These are phyloP conservation scores for Piper betle DNA, from an alignment of 164 flowering plant species.

Conservation along the genomic window DNA sequence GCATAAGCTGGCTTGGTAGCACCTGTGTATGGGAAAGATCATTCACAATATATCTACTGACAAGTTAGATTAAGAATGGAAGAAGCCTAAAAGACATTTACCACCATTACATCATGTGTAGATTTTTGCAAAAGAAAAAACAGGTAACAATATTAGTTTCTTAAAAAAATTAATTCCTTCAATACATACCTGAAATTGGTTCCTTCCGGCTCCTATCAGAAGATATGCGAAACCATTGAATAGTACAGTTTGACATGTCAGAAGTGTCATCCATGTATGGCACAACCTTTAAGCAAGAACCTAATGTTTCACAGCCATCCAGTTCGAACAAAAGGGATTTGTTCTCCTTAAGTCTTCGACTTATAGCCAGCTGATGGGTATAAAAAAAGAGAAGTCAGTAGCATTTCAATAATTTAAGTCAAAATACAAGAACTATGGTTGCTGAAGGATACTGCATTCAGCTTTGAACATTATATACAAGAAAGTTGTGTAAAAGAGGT, in stretches of 20 bases:
- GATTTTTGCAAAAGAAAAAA: too few species aligned
- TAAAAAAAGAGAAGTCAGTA: neutral
- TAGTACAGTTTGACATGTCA: constrained; percentile 29
- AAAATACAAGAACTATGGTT: neutral
- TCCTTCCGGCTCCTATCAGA: too few species aligned
- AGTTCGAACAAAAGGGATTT: constrained; percentile 34
- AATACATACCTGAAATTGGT: constrained; percentile 55
- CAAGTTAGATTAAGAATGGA: neutral
- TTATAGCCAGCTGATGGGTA: constrained; percentile 49
- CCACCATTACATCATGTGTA: neutral
- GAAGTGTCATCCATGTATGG: constrained; percentile 35
- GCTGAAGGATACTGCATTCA: neutral
- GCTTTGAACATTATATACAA: neutral
- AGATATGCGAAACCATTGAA: too few species aligned
- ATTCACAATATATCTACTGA: neutral
- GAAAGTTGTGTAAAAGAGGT: neutral
- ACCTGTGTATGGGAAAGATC: constrained; percentile 31
- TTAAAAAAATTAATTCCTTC: neutral
- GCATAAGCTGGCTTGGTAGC: constrained; percentile 88
- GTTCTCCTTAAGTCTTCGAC: constrained; percentile 43
- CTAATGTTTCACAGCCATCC: constrained; percentile 71
- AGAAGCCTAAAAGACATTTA: neutral
- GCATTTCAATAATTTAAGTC: neutral
- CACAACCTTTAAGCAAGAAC: constrained; percentile 54
- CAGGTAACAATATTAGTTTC: neutral